phyloP scores from a whole-genome alignment of 2,329 filamentous ascomycete species.

The Akanthomyces lecanii region DNA sequence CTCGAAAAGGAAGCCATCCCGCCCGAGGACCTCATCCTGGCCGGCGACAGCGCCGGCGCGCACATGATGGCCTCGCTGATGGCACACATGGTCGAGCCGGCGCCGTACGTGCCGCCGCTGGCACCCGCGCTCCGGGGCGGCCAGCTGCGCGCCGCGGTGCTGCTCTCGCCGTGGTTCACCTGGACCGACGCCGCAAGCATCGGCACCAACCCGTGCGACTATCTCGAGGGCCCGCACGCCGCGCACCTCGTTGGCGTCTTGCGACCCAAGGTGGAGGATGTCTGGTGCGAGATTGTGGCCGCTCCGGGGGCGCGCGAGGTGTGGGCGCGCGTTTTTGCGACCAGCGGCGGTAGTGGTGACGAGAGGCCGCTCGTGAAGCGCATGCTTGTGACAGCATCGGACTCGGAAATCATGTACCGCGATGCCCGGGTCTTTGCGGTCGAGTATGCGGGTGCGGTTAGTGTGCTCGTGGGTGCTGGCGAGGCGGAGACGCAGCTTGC shows the following conservation, averaged over 20 bases:
- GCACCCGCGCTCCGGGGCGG: background rate
- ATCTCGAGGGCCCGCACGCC: slow-evolving; percentile 11
- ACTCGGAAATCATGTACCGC: slow-evolving; percentile 14
- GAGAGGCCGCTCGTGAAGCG: slow-evolving; percentile 7
- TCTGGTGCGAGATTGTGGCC: slow-evolving; percentile 13
- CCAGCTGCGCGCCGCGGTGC: slow-evolving; percentile 18
- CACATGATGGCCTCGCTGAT: slow-evolving; percentile 22
- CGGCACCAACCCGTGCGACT: slow-evolving; percentile 20
- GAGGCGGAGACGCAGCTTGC: background rate
- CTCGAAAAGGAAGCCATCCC: slow-evolving; percentile 13
- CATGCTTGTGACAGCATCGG: slow-evolving; percentile 8
- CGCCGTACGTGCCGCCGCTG: slow-evolving; percentile 18
- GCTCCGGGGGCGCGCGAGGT: slow-evolving; percentile 8
- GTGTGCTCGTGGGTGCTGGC: background rate
- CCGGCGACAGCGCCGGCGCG: slow-evolving; percentile 24
- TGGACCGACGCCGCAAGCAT: slow-evolving; percentile 20
- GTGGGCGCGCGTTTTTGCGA: slow-evolving; percentile 10
- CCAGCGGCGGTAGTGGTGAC: background rate
- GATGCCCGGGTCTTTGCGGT: slow-evolving; percentile 1
- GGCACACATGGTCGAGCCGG: slow-evolving; percentile 21
- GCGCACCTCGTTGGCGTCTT: background rate
- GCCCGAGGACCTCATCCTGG: slow-evolving; percentile 21
- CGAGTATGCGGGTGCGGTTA: slow-evolving; percentile 1
- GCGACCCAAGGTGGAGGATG: slow-evolving; percentile 5
- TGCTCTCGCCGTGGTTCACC: slow-evolving; percentile 22